A percentile compares a stretch with the other conserved stretches of the same genome.
Conservation (phyloP, 805 yeast genomes). For the Candida schatavii region DNA sequence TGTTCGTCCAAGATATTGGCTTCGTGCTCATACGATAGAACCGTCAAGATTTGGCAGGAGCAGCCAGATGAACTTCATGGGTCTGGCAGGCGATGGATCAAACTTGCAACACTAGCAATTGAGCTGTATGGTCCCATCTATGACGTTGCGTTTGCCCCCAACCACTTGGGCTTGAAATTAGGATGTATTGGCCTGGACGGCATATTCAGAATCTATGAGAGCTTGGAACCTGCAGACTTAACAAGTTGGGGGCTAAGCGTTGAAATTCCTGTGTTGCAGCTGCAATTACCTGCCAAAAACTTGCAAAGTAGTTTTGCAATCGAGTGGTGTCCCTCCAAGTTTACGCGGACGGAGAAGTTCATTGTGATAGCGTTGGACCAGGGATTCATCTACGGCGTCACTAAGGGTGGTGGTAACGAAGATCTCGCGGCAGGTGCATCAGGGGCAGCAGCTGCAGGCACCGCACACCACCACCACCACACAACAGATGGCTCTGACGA, state of each 20-base stretch:
- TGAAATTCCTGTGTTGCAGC: conserved; percentile 63
- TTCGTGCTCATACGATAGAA: conserved; percentile 85
- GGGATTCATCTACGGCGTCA: conserved; percentile 63
- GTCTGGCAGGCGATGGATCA: conserved; percentile 82
- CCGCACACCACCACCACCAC: conserved; percentile 10
- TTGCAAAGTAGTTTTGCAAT: conserved; percentile 82
- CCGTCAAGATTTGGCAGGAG: conserved; percentile 90
- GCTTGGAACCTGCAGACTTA: conserved; percentile 85
- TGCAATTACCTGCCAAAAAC: conserved; percentile 70
- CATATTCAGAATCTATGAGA: conserved; percentile 77
- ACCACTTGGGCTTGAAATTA: conserved; percentile 73
- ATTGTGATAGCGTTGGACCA: conserved; percentile 85
- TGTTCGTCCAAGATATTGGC: conserved; percentile 73
- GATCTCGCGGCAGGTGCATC: not conserved
- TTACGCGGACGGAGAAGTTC: conserved; percentile 68
- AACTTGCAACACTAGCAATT: conserved; percentile 64
- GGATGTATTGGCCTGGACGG: conserved; percentile 93
- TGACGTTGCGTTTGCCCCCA: conserved; percentile 86
- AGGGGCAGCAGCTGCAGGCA: not conserved
- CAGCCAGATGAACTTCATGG: conserved; percentile 70
- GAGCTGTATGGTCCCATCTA: conserved; percentile 89
- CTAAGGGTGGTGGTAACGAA: not conserved
- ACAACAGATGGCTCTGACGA: conserved; percentile 2
- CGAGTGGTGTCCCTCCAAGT: conserved; percentile 89
- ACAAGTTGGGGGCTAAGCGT: conserved; percentile 75